phyloP scores from a whole-genome alignment of 2,329 filamentous ascomycete genomes.

The Cadophora malorum region DNA sequence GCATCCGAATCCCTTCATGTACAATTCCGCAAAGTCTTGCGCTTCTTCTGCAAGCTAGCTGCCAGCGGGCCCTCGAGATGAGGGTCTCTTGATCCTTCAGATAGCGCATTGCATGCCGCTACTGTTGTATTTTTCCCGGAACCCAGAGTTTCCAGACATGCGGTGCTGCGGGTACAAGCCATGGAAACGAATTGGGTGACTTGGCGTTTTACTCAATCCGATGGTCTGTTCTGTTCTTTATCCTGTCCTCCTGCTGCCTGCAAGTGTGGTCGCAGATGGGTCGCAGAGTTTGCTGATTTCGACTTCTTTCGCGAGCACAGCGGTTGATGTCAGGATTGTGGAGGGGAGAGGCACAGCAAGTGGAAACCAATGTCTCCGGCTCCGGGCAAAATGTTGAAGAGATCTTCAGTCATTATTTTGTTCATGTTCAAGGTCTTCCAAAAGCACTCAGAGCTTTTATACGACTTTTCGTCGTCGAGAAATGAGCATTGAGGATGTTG shows the following conservation, averaged over 20 bases:
- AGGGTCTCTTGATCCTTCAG: constrained; percentile 14
- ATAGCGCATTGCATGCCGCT: constrained; percentile 16
- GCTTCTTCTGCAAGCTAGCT: constrained; percentile 1
- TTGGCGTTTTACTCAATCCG: not conserved
- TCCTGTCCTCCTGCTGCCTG: constrained; percentile 15
- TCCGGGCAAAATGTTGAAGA: not conserved
- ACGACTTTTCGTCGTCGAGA: not conserved
- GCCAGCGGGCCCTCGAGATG: not conserved
- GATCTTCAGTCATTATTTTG: not conserved
- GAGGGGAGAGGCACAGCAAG: constrained; percentile 18
- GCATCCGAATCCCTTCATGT: constrained; percentile 19
- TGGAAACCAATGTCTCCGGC: not conserved
- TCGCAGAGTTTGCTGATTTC: constrained; percentile 16
- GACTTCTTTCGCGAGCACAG: not conserved
- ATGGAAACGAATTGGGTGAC: not conserved
- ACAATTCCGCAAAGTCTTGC: constrained; percentile 16
- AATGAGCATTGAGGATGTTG: constrained; percentile 5
- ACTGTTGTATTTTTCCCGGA: constrained; percentile 18
- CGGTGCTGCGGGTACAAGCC: not conserved
- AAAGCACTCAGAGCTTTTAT: constrained; percentile 1
- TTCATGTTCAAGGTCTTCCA: not conserved
- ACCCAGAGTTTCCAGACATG: constrained; percentile 6
- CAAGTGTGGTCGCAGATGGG: constrained; percentile 22
- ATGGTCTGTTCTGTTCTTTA: constrained; percentile 16
- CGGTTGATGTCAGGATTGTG: constrained; percentile 3